A percentile compares a stretch with the other conserved stretches of the same genome.
Evolutionary conservation across 257 asterid genomes (phyloP).

Genomic region (Asclepias syriaca): DNA sequence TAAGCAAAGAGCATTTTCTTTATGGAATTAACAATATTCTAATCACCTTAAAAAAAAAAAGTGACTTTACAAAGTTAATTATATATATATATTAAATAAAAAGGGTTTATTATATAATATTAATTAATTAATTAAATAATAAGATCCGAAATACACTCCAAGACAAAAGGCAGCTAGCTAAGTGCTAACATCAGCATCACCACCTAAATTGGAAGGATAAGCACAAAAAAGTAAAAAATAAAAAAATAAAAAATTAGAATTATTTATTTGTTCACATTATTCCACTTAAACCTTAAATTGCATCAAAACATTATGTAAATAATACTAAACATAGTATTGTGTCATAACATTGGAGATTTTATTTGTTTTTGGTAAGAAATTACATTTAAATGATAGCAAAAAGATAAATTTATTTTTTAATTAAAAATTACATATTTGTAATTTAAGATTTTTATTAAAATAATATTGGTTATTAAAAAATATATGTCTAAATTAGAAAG

Average conservation of each 20-base stretch:
- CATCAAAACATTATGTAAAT: too few relatives aligned
- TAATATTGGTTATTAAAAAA: too few relatives aligned
- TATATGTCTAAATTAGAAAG: too few relatives aligned
- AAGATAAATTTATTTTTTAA: too few relatives aligned
- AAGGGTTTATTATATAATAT: not conserved
- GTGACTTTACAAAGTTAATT: not conserved
- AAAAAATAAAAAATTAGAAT: not conserved
- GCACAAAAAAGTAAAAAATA: not conserved
- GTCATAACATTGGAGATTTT: too few relatives aligned
- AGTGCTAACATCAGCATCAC: not conserved
- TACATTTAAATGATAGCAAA: too few relatives aligned
- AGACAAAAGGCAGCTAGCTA: constrained; percentile 8
- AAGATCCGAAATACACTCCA: not conserved
- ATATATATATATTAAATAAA: not conserved
- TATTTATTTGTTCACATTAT: not conserved
- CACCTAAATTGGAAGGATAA: constrained; percentile 2
- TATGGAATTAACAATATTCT: not conserved
- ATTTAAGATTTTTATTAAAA: too few relatives aligned
- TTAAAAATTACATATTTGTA: too few relatives aligned
- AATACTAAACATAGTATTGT: too few relatives aligned
- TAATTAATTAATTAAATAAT: not conserved
- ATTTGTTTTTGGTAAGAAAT: too few relatives aligned
- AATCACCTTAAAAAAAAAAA: not conserved
- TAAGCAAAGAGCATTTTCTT: not conserved
- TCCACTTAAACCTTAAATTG: too few relatives aligned